Evolutionary conservation across 176 grass and related monocot genomes (phyloP).

Genomic region (Triticum monococcum): DNA sequence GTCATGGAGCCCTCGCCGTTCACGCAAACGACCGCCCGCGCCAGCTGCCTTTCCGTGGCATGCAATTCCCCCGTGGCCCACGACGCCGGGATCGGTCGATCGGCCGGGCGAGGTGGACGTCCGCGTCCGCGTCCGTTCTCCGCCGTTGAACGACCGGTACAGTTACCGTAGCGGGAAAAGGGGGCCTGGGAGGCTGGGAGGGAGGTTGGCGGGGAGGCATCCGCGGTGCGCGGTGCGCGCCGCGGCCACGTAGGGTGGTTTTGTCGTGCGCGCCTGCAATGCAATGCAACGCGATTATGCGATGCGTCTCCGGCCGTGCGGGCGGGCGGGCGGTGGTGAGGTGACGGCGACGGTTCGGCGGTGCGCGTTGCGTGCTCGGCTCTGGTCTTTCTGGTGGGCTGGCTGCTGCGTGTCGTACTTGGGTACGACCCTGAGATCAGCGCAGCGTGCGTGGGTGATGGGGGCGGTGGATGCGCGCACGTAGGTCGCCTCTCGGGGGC

Average conservation of each 20-base stretch:
- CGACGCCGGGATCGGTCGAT: not conserved
- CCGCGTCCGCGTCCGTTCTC: not conserved
- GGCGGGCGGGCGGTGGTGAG: too few species aligned
- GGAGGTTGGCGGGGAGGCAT: not conserved
- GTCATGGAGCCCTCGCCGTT: not conserved
- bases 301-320: too few species aligned
- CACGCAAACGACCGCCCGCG: not conserved
- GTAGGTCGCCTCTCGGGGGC: not conserved
- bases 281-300: too few species aligned
- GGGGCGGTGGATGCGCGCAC: not conserved
- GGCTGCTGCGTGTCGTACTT: not conserved
- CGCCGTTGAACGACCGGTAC: conserved; percentile 26
- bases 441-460: not conserved
- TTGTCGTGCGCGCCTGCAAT: not conserved
- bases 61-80: not conserved
- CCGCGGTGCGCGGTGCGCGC: not conserved
- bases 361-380: conserved; percentile 31
- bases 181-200: not conserved
- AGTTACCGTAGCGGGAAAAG: conserved; percentile 39
- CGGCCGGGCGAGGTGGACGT: not conserved
- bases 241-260: not conserved
- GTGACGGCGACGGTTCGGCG: not conserved
- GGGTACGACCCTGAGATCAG: not conserved
- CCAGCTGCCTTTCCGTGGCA: too few species aligned
- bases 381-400: conserved; percentile 7